Conservation (phyloP, 1,139 yeast species). For the Yamadazyma dendronema region DNA sequence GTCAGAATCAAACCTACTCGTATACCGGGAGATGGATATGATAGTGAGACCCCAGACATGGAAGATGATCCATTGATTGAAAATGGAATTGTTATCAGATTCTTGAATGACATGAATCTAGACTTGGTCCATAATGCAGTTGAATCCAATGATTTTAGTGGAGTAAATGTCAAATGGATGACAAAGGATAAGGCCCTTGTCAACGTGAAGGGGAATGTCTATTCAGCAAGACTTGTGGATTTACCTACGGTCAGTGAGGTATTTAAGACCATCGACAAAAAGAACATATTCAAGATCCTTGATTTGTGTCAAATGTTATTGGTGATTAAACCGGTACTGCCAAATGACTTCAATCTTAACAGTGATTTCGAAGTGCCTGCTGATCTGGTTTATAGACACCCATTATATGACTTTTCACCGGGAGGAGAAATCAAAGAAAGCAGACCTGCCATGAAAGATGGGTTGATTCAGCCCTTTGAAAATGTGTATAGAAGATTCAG, state of each 20-base stretch:
- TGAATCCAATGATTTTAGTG: slow-evolving; percentile 76
- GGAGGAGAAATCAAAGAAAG: slow-evolving; percentile 40
- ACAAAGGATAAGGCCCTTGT: slow-evolving; percentile 76
- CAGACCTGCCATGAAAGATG: slow-evolving; percentile 64
- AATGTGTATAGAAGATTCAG: slow-evolving; percentile 49
- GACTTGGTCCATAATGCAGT: slow-evolving; percentile 79
- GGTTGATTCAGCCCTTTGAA: slow-evolving; percentile 74
- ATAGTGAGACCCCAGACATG: slow-evolving; percentile 93
- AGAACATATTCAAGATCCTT: slow-evolving; percentile 81
- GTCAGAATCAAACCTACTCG: slow-evolving; percentile 81
- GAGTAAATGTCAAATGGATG: slow-evolving; percentile 75
- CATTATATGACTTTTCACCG: slow-evolving; percentile 42
- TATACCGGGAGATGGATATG: slow-evolving; percentile 93
- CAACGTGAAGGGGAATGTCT: slow-evolving; percentile 52
- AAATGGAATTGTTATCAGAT: slow-evolving; percentile 77
- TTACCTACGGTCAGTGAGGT: slow-evolving; percentile 87
- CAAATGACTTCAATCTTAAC: slow-evolving; percentile 37
- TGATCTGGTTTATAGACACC: slow-evolving; percentile 42
- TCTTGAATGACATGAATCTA: slow-evolving; percentile 74
- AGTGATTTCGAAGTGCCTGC: slow-evolving; percentile 40
- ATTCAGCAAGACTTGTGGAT: slow-evolving; percentile 85
- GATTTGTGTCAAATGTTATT: slow-evolving; percentile 86
- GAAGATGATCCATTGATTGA: slow-evolving; percentile 94
- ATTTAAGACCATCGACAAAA: slow-evolving; percentile 85
- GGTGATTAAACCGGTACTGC: slow-evolving; percentile 63